These are phyloP conservation scores for Microbotryum intermedium DNA, from an alignment of 1,284 basidiomycete genomes.

Conservation along the genomic window DNA sequence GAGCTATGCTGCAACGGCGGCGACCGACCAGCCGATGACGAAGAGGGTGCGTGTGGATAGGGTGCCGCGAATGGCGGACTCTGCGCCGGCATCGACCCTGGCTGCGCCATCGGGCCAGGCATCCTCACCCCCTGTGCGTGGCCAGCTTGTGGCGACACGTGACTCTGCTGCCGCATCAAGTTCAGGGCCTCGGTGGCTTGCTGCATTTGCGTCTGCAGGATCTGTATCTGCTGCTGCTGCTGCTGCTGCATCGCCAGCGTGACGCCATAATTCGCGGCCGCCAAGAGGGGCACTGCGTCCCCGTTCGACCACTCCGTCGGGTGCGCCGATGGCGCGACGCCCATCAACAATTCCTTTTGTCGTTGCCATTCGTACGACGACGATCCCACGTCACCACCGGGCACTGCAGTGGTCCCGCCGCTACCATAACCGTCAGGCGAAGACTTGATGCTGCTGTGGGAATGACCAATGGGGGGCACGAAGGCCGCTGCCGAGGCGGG, in stretches of 20 bases:
- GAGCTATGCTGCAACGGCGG: too few relatives aligned
- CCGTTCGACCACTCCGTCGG: not conserved
- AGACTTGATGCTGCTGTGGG: conserved; percentile 25
- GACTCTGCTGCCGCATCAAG: not conserved
- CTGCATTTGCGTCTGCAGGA: conserved; percentile 9
- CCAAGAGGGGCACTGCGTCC: not conserved
- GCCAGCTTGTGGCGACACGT: not conserved
- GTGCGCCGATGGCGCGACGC: not conserved
- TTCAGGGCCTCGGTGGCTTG: not conserved
- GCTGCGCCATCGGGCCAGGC: too few relatives aligned
- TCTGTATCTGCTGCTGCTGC: conserved; percentile 20
- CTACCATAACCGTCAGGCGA: not conserved
- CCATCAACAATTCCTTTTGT: conserved; percentile 24
- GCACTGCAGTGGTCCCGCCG: not conserved
- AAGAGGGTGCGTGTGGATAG: too few relatives aligned
- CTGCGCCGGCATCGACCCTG: not conserved
- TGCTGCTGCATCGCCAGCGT: conserved; percentile 19
- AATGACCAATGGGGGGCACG: conserved; percentile 48
- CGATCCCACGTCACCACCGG: not conserved
- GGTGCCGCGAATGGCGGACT: not conserved
- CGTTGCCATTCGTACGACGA: conserved; percentile 14
- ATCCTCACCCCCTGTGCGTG: too few relatives aligned
- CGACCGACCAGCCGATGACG: too few relatives aligned
- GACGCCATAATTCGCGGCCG: conserved; percentile 4
- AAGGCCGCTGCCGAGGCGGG: conserved; percentile 47